Evolutionary conservation across 495 filamentous ascomycete genomes (phyloP), one percentile per base, ranked within the genome.

Genomic region (Astrothelium macrocarpum): DNA sequence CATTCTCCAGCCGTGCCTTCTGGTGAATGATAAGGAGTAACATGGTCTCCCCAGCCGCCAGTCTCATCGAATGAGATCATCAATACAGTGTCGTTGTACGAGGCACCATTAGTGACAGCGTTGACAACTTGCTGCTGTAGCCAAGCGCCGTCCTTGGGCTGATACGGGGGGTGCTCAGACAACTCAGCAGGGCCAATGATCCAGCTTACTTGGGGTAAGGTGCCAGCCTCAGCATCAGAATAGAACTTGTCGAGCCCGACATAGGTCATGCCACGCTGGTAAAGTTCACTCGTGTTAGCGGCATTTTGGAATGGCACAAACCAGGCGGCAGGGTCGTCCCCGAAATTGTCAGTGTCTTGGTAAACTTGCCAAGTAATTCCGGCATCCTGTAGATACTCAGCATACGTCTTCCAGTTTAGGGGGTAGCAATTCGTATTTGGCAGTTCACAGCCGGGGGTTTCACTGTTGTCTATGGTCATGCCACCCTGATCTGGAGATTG

Each of bases 21-120:
- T 16, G 79, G 79, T 1, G 79, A 80, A 62, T 82, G 80, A 67
- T 79, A 84, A 0, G 81, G 81, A 29, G 71, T 71, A 20, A 84
- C 81, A 62, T 83, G 81, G 60, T 84, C 81, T 32, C 80, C 80
- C 63, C 72, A 84, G 20, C 81, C 81, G 62, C 81, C 81, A 16
- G 80, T 78, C 67, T 84, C 81, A 58, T 84, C 81, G 62, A 76
- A 84, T 32, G 77, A 81, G 59, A 84, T 78, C 60, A 84, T 80
- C 20, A 84, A 65, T 1, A 75, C 74, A 12, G 80, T 82, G 1
- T 75, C 76, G 23, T 72, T 69, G 63, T 83, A 84, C 58, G 75
- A 76, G n/a, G 78, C 76, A 39, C 79, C 79, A 53, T 68, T 75
- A 49, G 72, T 77, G 12, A 84, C 80, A 7, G 80, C 78, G 63